Base-by-base conservation (phyloP, 768 basidiomycete genomes). In the Rhizopogon vesiculosus region DNA sequence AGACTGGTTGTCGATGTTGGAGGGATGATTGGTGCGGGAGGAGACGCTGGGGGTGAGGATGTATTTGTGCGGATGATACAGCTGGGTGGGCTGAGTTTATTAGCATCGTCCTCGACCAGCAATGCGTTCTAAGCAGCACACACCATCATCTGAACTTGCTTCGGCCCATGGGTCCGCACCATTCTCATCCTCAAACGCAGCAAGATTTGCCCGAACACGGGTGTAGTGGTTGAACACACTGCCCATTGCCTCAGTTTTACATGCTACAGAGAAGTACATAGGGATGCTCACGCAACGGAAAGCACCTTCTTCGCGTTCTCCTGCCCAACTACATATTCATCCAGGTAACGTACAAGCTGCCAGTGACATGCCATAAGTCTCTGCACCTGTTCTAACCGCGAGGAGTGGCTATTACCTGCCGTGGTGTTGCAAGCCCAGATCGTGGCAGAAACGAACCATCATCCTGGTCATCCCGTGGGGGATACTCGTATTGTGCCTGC, bases 171-270 rank as follows among this genome's bases (percentile, higher is more conserved):
- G 63, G 7, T 68, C 52, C 28, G 52, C 49, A 13, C 60, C 64
- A 45, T 69, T 45, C 25, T 69, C 72, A n/a, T 75, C 72, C 50
- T 81, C 78, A 31, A 74, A 58, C 19, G 77, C 74, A 16, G 79
- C 74, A 45, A 86, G 64, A 62, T 93, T 90, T 54, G 87, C 85
- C 25, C 83, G 81, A 5, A 93, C 86, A 42, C 94, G 89, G 65
- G 89, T 93, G 68, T 94, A 97, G 70, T 97, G 95, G 62, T 97
- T 96, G 78, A 87, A 97, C 2, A 96, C 92, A 33, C 93, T 96
- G 65, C 0, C 43, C 18, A 49, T 41, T 42, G 38, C 56, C 38
- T 56, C 48, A 50, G 9, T 19, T 31, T 40, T 15, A 55, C n/a
- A 51, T 25, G 22, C 48, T 50, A 56, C 46, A 45, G 52, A 45